Conservation (phyloP, 1,284 basidiomycete genomes). For the Porogramme epimiltina region DNA sequence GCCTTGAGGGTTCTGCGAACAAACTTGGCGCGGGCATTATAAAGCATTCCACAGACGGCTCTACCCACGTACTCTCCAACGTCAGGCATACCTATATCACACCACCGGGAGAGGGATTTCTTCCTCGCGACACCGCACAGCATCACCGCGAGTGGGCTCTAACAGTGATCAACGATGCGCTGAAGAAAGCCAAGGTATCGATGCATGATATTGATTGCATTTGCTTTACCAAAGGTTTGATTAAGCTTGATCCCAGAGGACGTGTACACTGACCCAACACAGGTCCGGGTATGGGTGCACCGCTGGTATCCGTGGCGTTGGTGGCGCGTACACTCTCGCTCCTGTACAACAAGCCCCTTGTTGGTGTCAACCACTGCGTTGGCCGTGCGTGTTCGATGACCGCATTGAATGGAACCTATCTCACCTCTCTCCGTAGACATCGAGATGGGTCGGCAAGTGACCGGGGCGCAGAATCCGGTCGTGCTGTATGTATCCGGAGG, state of each 20-base stretch:
- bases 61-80: conserved; percentile 75
- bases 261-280: conserved; percentile 1
- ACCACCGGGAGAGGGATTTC: conserved; percentile 96
- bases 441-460: conserved; percentile 97
- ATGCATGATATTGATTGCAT: conserved; percentile 90
- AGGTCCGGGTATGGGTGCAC: conserved; percentile 99
- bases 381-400: conserved; percentile 76
- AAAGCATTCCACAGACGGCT: conserved; percentile 75
- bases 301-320: conserved; percentile 91
- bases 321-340: conserved; percentile 93
- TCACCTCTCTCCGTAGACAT: conserved; percentile 73
- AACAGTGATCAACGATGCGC: conserved; percentile 79
- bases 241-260: background rate
- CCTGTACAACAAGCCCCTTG: conserved; percentile 88
- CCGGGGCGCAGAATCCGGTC: conserved; percentile 92
- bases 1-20: conserved; percentile 95
- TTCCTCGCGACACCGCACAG: conserved; percentile 92
- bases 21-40: conserved; percentile 98
- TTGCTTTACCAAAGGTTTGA: conserved; percentile 92
- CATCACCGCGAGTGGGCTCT: conserved; percentile 96
- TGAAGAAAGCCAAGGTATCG: conserved; percentile 71
- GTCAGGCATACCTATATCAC: conserved; percentile 98
- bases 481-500: conserved; percentile 99
- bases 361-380: conserved; percentile 98
- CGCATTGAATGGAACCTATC: background rate